Conservation (phyloP, 139 green algal genomes). For the Chlamydomonas eustigma region DNA sequence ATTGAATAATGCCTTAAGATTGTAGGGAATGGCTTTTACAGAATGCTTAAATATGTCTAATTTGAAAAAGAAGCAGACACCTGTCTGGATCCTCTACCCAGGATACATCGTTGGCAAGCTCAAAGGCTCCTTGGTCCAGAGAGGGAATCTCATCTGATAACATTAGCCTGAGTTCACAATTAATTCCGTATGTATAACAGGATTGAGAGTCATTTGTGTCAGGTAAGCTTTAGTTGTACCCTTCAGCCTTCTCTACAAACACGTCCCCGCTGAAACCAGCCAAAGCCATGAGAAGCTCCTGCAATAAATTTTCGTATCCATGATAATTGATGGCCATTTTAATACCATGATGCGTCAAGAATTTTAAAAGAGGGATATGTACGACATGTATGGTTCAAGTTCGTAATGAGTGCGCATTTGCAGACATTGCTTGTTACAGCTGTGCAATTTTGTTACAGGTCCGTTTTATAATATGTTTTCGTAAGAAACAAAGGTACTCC, state of each 20-base stretch:
- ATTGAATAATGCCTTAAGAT: background rate
- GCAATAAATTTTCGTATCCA: constrained; percentile 40
- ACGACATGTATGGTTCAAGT: too few relatives aligned
- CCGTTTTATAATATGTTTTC: too few relatives aligned
- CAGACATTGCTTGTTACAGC: too few relatives aligned
- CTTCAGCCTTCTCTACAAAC: constrained; percentile 54
- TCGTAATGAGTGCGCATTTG: too few relatives aligned
- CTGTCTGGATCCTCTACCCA: constrained; percentile 34
- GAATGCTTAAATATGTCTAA: background rate
- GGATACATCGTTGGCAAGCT: constrained; percentile 20
- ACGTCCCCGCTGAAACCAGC: constrained; percentile 73
- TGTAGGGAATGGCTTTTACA: background rate
- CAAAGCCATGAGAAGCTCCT: constrained; percentile 79
- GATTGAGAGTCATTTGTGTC: too few relatives aligned
- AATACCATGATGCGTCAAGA: too few relatives aligned
- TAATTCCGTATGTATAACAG: background rate
- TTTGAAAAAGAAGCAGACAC: constrained; percentile 5
- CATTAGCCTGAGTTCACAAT: background rate
- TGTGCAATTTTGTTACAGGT: too few relatives aligned
- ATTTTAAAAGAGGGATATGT: too few relatives aligned
- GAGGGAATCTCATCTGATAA: background rate
- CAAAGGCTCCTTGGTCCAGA: background rate
- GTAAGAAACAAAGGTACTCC: too few relatives aligned
- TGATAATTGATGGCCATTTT: too few relatives aligned
- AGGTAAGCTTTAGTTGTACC: background rate